phyloP scores from a whole-genome alignment of 148 eudicot species.

The Cornus controversa region DNA sequence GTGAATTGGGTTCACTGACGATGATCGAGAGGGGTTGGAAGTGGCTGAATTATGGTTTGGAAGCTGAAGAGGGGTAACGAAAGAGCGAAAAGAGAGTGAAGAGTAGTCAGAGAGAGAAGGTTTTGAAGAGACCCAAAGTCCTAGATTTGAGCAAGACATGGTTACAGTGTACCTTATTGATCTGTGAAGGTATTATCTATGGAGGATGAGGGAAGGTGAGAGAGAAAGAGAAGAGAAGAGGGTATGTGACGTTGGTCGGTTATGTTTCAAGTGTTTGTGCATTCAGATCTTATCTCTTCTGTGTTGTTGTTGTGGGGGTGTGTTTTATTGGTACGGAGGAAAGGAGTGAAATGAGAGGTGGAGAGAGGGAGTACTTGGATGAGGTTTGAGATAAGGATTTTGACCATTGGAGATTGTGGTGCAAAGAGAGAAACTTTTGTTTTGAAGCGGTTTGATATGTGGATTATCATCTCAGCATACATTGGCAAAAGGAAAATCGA shows the following conservation, averaged over 20 bases:
- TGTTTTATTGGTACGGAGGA: constrained; percentile 20
- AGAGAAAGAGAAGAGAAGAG: background rate
- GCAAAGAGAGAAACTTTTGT: background rate
- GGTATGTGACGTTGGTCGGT: too few relatives aligned
- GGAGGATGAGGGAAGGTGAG: background rate
- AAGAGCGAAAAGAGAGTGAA: constrained; percentile 54
- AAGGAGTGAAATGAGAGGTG: constrained; percentile 56
- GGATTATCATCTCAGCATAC: too few relatives aligned
- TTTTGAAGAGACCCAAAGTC: constrained; percentile 49
- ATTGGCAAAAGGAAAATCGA: too few relatives aligned
- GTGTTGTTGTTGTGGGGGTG: background rate
- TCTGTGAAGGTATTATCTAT: background rate
- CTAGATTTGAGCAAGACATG: constrained; percentile 52
- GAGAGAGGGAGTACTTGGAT: constrained; percentile 45
- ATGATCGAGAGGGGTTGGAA: constrained; percentile 23
- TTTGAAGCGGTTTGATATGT: background rate
- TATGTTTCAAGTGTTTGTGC: background rate
- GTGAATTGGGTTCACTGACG: constrained; percentile 31
- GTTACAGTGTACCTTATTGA: background rate
- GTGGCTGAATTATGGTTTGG: constrained; percentile 31
- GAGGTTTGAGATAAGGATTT: constrained; percentile 69
- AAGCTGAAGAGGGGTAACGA: constrained; percentile 49
- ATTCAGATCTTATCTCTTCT: background rate
- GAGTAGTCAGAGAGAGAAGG: constrained; percentile 40
- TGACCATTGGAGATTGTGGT: constrained; percentile 30